These are phyloP conservation scores for Suillus subalutaceus DNA, from an alignment of 768 basidiomycete genomes.

Conservation along the genomic window DNA sequence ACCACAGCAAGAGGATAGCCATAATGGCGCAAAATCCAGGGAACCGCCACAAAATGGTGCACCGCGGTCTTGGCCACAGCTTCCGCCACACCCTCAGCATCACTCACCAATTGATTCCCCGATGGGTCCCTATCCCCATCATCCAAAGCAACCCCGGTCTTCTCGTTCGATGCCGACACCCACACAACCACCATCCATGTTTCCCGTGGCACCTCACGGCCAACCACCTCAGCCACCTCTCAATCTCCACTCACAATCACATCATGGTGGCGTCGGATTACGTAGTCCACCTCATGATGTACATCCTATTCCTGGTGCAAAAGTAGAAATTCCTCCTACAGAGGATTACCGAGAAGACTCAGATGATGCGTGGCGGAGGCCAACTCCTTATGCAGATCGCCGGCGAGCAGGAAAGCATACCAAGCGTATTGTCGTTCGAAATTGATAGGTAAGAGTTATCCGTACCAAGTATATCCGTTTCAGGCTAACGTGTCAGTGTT, in stretches of 20 bases:
- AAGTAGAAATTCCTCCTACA: slow-evolving; percentile 33
- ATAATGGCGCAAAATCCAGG: slow-evolving; percentile 24
- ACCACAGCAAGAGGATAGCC: slow-evolving; percentile 33
- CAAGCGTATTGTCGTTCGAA: slow-evolving; percentile 64
- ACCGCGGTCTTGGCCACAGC: slow-evolving; percentile 34
- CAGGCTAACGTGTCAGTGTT: slow-evolving; percentile 3
- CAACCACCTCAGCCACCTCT: slow-evolving; percentile 36
- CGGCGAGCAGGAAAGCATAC: slow-evolving; percentile 83
- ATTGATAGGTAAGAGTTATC: slow-evolving; percentile 19
- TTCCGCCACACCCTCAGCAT: slow-evolving; percentile 34
- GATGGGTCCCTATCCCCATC: slow-evolving; percentile 38
- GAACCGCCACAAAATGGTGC: slow-evolving; percentile 13
- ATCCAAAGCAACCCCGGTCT: slow-evolving; percentile 34
- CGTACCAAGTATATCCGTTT: not conserved
- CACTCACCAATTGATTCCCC: slow-evolving; percentile 30
- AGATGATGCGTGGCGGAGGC: slow-evolving; percentile 73
- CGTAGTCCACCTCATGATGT: slow-evolving; percentile 53
- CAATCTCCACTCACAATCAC: slow-evolving; percentile 35
- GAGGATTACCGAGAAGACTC: slow-evolving; percentile 59
- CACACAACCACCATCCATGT: slow-evolving; percentile 30
- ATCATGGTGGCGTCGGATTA: slow-evolving; percentile 32
- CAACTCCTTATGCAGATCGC: slow-evolving; percentile 75
- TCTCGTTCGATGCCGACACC: slow-evolving; percentile 24
- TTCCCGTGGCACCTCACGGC: slow-evolving; percentile 34
- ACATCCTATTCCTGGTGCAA: slow-evolving; percentile 37